A percentile compares a stretch with the other conserved stretches of the same genome.
These are phyloP conservation scores for Penicillium sp. DNA, from an alignment of 2,329 filamentous ascomycete species.

Conservation along the genomic window DNA sequence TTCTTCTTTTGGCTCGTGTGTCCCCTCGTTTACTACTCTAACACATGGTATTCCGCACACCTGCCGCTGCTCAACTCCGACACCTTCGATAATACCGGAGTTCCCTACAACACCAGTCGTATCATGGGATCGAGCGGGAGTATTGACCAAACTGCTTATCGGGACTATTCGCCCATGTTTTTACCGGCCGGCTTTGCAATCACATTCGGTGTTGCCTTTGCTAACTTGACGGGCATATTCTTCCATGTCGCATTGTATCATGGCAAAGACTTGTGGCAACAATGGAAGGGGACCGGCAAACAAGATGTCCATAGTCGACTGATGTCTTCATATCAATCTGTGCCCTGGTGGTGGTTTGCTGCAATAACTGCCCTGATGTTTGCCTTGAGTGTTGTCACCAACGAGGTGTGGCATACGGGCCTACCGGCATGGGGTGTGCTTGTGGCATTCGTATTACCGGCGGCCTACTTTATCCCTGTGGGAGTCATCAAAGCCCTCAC, in stretches of 20 bases:
- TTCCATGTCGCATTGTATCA: conserved; percentile 41
- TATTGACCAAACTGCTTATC: conserved; percentile 61
- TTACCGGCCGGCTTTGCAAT: conserved; percentile 59
- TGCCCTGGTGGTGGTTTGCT: conserved; percentile 50
- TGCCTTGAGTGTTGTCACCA: conserved; percentile 37
- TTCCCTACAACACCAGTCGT: conserved; percentile 58
- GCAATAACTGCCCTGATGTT: conserved; percentile 40
- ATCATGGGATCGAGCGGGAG: conserved; percentile 57
- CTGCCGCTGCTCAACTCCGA: conserved; percentile 61
- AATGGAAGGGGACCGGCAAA: conserved; percentile 34
- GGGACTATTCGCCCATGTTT: conserved; percentile 64
- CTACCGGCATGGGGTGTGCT: conserved; percentile 49
- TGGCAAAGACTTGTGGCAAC: conserved; percentile 36
- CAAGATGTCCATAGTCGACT: conserved; percentile 46
- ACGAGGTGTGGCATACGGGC: conserved; percentile 46
- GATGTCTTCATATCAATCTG: conserved; percentile 41
- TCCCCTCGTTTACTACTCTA: conserved; percentile 51
- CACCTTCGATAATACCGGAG: conserved; percentile 64
- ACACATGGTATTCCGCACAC: conserved; percentile 57
- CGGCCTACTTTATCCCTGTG: conserved; percentile 48
- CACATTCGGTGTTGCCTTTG: conserved; percentile 62
- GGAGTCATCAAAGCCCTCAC: conserved; percentile 51
- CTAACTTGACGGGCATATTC: conserved; percentile 60
- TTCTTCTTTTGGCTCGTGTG: conserved; percentile 47
- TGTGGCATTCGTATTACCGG: conserved; percentile 45